Base-by-base conservation (phyloP, 179 eudicot species). In the Beta corolliflora region DNA sequence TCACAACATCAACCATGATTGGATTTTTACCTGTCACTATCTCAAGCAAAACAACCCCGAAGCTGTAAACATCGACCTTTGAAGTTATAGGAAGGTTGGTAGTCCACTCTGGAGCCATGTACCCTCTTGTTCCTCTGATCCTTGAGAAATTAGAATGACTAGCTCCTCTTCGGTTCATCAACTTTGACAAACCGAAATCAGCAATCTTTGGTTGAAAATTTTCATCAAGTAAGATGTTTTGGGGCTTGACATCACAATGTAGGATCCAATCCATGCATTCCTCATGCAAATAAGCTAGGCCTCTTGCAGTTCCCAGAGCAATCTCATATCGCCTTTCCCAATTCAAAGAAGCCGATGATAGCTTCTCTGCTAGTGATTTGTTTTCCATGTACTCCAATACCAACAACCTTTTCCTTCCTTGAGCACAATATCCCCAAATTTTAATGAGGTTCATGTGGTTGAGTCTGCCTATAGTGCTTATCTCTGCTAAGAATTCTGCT, bases 201-300 rank as follows among this genome's bases (percentile, higher is more conserved):
- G 84, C 82, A 74, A 85, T 82, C 77, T 74, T 85, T 78, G 84
- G 80, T 19, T 74, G 66, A 53, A 9, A 79, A 19, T 81, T 19
- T 25, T 76, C 61, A 5, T 66, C 83, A 36, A 75, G 53, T 29
- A 81, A 14, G n/a, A 75, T 75, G 58, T 80, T 81, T 75, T 75
- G 83, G 31, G 85, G 83, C 73, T 85, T 85, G 25, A 85, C 83
- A 65, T 82, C 85, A 31, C 87, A 85, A 13, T 85, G 85, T 3
- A 85, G 44, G 25, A 82, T 63, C 85, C 83, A 85, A 10, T 85
- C 87, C 74, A 85, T 29, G 81, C 85, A 85, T 60, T 82, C 87
- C 10, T 85, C 83, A 44, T 85, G 83, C 29, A 81, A 13, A 71
- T 81, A 81, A 52, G 87, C 84, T 61, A 79, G 45, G 2, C 82